Conservation (phyloP, 345 rosid species). For the Eutrema yunnanense region DNA sequence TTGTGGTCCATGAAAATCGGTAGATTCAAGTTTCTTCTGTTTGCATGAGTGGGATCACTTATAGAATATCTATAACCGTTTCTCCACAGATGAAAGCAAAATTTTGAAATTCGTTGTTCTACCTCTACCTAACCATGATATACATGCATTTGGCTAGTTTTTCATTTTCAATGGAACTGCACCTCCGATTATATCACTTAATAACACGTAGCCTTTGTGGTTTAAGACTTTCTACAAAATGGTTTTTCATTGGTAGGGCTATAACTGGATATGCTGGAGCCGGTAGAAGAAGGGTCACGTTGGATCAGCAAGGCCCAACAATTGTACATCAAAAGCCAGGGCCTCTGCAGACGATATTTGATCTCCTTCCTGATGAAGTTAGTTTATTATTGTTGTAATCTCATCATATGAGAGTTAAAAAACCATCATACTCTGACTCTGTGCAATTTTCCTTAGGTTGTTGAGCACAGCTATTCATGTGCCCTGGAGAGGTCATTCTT, state of each 20-base stretch:
- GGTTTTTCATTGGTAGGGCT: constrained; percentile 36
- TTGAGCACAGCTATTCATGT: constrained; percentile 86
- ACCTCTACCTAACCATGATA: background rate
- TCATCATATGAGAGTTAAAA: background rate
- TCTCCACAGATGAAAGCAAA: background rate
- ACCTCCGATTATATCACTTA: background rate
- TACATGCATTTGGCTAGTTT: constrained; percentile 2
- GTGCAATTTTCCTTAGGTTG: constrained; percentile 50
- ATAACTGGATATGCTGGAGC: constrained; percentile 72
- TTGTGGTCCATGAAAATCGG: background rate
- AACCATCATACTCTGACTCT: background rate
- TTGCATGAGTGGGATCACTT: background rate
- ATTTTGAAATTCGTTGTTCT: background rate
- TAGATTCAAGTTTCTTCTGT: background rate
- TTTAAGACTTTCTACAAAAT: constrained; percentile 1
- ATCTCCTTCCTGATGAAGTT: constrained; percentile 88
- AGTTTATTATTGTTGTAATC: constrained; percentile 5
- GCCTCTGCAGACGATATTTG: constrained; percentile 85
- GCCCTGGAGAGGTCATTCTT: constrained; percentile 97
- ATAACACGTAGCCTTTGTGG: background rate
- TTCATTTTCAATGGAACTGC: background rate
- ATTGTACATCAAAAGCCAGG: constrained; percentile 98
- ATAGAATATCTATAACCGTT: background rate
- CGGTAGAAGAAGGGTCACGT: constrained; percentile 59
- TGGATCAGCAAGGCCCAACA: constrained; percentile 80